Base-by-base conservation (phyloP, 202 grass and related monocot genomes). In the Schoenoplectus tabernaemontani region DNA sequence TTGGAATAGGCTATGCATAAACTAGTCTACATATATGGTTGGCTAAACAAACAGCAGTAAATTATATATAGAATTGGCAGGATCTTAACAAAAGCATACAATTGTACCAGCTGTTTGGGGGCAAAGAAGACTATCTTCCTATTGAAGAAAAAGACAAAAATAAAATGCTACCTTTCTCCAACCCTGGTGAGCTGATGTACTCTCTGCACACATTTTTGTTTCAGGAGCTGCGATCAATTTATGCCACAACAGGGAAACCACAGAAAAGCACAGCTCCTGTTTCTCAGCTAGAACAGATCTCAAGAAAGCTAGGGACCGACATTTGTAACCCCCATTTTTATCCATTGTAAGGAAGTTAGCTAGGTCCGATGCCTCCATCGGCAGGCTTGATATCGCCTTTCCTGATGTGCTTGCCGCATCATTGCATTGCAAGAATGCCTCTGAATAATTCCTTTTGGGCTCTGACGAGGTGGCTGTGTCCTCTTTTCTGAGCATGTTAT, bases 111-210 rank as follows among this genome's bases (percentile, higher is more conserved):
- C 47, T 75, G 7, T 32, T 36, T 75, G n/a, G 42, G 70, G 17
- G 47, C 70, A 75, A 53, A 51, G 46, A 74, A 30, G 9, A 36
- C 26, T 36, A 36, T 75, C 19, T 68, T 42, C 42, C 57, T 80
- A 58, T 64, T 64, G 9, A 7, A 59, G 19, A 51, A 15, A 15
- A 53, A 39, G n/a, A n/a, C n/a, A 34, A 20, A 54, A 23, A 7
- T 51, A 54, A 75, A 51, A 54, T 54, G 16, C 7, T 89, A 96
- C 96, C 96, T 99, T 92, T 74, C 96, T 92, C 96, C 96, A 99
- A 51, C 96, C 96, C 82, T 99, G 96, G 76, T 99, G 96, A 82
- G 96, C 96, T 57, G 96, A 99, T 46, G 96, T 99, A 89, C 96
- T 93, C 89, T 99, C 96, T 56, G 92, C 96, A 88, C 78, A 89